Evolutionary conservation across 495 filamentous ascomycete genomes (phyloP), one percentile per base, ranked within the genome.

Genomic region (Podospora pseudopauciseta): DNA sequence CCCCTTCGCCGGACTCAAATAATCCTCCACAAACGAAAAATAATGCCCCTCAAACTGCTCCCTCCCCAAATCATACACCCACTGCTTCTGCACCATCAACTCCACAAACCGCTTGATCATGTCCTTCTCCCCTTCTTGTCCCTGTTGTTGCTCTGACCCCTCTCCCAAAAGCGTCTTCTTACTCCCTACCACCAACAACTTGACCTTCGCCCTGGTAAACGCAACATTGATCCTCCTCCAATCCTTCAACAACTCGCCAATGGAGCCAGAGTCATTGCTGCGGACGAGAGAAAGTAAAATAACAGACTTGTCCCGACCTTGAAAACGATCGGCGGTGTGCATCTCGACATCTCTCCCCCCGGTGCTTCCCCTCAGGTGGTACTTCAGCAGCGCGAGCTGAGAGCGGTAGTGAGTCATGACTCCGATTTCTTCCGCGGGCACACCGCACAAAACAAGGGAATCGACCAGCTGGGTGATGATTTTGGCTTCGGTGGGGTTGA

Each of bases 351-450:
- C 65, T 1, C 81, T 86, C 7, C 59, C 73, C 2, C 70, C 87
- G 0, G 54, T 62, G 1, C 81, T 86, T 7, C 59, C 73, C 2
- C 70, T 76, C 1, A 86, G 77, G 4, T 76, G 70, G 39, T 86
- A 79, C 53, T 82, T 82, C 0, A 86, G 76, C 18, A 84, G 73
- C 0, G 83, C 77, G 0, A 99, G 89, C 76, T 99, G 95, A 34
- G 91, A 94, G 70, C 94, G 91, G 80, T 99, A 99, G 76, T 97
- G 92, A n/a, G 95, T 96, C 76, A 99, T 97, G 71, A 98, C 89
- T n/a, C 95, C 95, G 61, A 99, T 94, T 57, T 93, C 89, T 5
- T 80, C 81, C 0, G 90, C 86, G 0, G 90, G 82, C 18, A 97
- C 85, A 32, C 95, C 95, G 7, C 85, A 84, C 0, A 85, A 82